phyloP scores from a whole-genome alignment of 768 basidiomycete species.

The Xerocomellus dryophilus region DNA sequence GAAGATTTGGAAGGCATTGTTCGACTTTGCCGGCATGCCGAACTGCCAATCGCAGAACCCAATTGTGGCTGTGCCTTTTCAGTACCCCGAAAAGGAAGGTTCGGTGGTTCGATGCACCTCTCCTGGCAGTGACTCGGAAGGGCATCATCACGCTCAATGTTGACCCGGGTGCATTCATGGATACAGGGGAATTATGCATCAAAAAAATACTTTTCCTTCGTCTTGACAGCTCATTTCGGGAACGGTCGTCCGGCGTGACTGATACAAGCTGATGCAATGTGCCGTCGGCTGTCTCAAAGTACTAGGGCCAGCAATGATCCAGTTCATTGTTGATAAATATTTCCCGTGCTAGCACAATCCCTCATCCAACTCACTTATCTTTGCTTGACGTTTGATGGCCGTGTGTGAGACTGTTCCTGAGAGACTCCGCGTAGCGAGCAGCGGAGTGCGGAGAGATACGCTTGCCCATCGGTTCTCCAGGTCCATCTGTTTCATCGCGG shows the following conservation, averaged over 20 bases:
- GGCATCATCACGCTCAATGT: too few species aligned
- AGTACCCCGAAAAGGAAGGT: conserved; percentile 33
- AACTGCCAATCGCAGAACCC: conserved; percentile 23
- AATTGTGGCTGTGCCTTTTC: conserved; percentile 13
- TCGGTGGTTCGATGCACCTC: conserved; percentile 23
- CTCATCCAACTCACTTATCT: conserved; percentile 7
- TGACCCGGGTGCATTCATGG: too few species aligned
- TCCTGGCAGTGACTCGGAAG: too few species aligned
- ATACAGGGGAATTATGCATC: too few species aligned
- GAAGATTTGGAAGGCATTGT: conserved; percentile 41
- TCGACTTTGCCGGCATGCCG: conserved; percentile 28
- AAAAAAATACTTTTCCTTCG: not conserved
- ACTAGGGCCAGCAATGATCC: conserved; percentile 12
- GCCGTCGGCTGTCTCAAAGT: conserved; percentile 25
- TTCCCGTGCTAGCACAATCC: not conserved
- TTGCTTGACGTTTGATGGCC: conserved; percentile 28
- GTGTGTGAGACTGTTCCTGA: conserved; percentile 20
- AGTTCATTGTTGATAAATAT: conserved; percentile 27
- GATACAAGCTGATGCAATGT: conserved; percentile 17
- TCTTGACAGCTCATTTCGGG: conserved; percentile 28
- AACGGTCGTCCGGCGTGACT: conserved; percentile 7
- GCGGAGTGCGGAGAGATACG: conserved; percentile 19
- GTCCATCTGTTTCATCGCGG: conserved; percentile 27
- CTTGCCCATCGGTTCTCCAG: conserved; percentile 1
- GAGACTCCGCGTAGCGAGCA: conserved; percentile 19